Conservation (phyloP, 75 land plant genomes). For the Selaginella tamariscina region DNA sequence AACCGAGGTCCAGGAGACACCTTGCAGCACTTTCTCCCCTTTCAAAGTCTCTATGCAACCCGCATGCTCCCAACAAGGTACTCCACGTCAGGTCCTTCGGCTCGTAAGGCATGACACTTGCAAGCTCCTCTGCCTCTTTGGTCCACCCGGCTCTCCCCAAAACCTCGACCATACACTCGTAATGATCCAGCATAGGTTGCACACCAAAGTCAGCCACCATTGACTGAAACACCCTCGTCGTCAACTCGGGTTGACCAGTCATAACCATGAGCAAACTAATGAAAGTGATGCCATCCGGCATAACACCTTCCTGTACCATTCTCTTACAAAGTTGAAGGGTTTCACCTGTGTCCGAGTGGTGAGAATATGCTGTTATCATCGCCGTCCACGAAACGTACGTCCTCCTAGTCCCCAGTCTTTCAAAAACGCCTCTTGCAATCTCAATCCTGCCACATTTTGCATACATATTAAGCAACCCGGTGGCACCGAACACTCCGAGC, state of each 20-base stretch:
- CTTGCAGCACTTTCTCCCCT: not conserved
- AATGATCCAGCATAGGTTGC: not conserved
- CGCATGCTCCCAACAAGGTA: not conserved
- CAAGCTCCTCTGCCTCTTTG: not conserved
- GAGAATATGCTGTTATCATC: not conserved
- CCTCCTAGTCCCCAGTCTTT: not conserved
- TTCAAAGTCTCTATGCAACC: not conserved
- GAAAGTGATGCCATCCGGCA: not conserved
- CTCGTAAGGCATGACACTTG: not conserved
- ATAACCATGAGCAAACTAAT: not conserved
- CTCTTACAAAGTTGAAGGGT: not conserved
- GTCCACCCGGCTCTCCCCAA: not conserved
- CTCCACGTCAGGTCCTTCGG: not conserved
- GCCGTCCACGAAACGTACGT: not conserved
- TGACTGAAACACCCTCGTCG: not conserved
- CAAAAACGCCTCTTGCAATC: not conserved
- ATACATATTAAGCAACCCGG: not conserved
- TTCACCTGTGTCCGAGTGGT: not conserved
- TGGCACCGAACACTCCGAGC: not conserved
- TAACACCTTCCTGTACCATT: not conserved
- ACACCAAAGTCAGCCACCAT: not conserved
- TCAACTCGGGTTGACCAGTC: not conserved
- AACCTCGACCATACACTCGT: not conserved
- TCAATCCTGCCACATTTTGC: not conserved
- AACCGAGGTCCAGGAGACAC: not conserved